phyloP scores from a whole-genome alignment of 2,329 filamentous ascomycete genomes.

The Cladosporium sp. region DNA sequence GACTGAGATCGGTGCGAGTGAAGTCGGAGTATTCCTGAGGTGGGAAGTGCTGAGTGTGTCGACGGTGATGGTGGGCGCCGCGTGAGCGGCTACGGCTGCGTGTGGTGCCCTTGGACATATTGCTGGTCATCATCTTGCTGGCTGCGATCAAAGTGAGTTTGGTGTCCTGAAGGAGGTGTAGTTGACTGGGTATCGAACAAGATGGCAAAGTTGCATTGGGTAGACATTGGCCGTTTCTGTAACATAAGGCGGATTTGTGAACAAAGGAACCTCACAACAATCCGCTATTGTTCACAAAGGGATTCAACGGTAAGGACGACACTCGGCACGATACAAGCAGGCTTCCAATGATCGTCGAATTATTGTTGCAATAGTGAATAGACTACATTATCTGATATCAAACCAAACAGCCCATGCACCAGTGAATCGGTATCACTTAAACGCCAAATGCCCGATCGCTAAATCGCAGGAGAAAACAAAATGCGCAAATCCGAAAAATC shows the following conservation, averaged over 20 bases:
- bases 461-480: constrained; percentile 18
- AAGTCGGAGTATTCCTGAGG: constrained; percentile 26
- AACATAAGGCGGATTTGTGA: background rate
- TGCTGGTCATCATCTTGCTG: background rate
- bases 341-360: background rate
- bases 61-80: constrained; percentile 4
- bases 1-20: constrained; percentile 22
- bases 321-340: background rate
- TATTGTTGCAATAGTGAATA: constrained; percentile 1
- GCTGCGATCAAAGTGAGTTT: background rate
- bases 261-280: constrained; percentile 1
- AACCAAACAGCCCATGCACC: constrained; percentile 6
- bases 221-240: background rate
- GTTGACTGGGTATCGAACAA: background rate
- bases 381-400: constrained; percentile 9
- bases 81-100: background rate
- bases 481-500: background rate
- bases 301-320: background rate
- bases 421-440: background rate
- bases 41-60: constrained; percentile 22
- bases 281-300: background rate
- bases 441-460: constrained; percentile 14
- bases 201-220: background rate
- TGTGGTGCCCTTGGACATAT: background rate
- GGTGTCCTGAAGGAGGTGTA: background rate